Percentiles rank a stretch among this genome's conserved stretches.
Conservation (phyloP, 164 flowering plant species). For the Litsea cubeba region DNA sequence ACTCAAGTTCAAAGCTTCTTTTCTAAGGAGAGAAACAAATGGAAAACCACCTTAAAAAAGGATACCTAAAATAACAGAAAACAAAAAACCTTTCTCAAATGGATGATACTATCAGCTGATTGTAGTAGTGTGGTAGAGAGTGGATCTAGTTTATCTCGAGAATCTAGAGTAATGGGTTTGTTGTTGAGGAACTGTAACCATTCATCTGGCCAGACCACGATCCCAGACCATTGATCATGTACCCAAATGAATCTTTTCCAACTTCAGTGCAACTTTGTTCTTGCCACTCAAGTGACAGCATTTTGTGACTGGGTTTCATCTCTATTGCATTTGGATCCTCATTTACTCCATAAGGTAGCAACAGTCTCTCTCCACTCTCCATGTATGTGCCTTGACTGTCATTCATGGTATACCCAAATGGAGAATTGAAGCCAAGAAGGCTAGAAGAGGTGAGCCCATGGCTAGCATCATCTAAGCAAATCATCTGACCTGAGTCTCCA, state of each 20-base stretch:
- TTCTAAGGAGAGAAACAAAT: neutral
- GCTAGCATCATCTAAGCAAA: constrained; percentile 13
- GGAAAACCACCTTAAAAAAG: neutral
- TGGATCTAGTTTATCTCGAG: neutral
- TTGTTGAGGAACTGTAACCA: constrained; percentile 7
- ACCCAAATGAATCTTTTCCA: constrained; percentile 5
- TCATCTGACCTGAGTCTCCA: constrained; percentile 12
- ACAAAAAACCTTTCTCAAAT: neutral
- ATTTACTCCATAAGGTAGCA: constrained; percentile 1
- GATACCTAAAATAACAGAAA: neutral
- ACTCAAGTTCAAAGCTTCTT: neutral
- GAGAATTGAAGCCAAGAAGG: constrained; percentile 21
- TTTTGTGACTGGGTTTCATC: constrained; percentile 27
- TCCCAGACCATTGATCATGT: constrained; percentile 1
- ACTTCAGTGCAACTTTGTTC: constrained; percentile 34
- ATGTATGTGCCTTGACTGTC: neutral
- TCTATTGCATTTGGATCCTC: constrained; percentile 9
- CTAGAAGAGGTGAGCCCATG: constrained; percentile 25
- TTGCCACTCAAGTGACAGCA: constrained; percentile 68
- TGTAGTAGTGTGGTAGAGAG: neutral
- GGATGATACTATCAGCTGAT: neutral
- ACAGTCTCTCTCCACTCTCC: constrained; percentile 7
- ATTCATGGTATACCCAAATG: constrained; percentile 10
- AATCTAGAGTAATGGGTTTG: constrained; percentile 7
- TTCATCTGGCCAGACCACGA: constrained; percentile 4